Conservation (phyloP, 2,329 filamentous ascomycete genomes). For the Monosporascus ibericus region DNA sequence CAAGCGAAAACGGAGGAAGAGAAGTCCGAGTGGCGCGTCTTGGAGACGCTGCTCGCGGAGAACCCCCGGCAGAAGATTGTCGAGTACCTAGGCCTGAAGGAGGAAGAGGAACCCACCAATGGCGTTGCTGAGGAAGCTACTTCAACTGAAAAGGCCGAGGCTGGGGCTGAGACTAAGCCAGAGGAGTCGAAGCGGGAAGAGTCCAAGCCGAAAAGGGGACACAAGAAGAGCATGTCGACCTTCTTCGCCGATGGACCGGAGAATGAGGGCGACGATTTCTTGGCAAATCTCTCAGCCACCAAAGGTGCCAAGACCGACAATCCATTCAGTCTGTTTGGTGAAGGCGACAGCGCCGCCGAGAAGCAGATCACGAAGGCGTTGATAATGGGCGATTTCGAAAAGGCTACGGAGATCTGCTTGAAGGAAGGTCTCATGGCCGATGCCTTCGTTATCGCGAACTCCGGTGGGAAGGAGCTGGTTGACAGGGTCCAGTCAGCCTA, state of each 20-base stretch:
- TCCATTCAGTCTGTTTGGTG: constrained; percentile 84
- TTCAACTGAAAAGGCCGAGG: constrained; percentile 28
- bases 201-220: constrained; percentile 32
- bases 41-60: constrained; percentile 78
- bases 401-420: constrained; percentile 82
- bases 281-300: constrained; percentile 76
- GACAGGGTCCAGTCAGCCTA: constrained; percentile 93
- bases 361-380: constrained; percentile 81
- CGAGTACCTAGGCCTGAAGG: constrained; percentile 83
- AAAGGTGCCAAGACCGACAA: constrained; percentile 92
- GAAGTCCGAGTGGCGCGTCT: constrained; percentile 92
- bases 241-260: constrained; percentile 70
- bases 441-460: constrained; percentile 97
- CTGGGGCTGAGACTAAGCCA: constrained; percentile 38
- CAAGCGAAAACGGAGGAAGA: constrained; percentile 79
- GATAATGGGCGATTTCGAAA: constrained; percentile 85
- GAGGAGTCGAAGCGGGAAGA: constrained; percentile 36
- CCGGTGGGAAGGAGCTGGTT: constrained; percentile 85
- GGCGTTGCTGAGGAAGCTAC: constrained; percentile 35
- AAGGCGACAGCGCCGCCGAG: constrained; percentile 77
- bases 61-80: constrained; percentile 83
- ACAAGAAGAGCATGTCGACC: constrained; percentile 61
- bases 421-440: constrained; percentile 88
- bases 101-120: constrained; percentile 48
- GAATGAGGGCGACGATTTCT: constrained; percentile 74